phyloP scores from a whole-genome alignment of 2,329 filamentous ascomycete species.

The Alternaria triticimaculans region DNA sequence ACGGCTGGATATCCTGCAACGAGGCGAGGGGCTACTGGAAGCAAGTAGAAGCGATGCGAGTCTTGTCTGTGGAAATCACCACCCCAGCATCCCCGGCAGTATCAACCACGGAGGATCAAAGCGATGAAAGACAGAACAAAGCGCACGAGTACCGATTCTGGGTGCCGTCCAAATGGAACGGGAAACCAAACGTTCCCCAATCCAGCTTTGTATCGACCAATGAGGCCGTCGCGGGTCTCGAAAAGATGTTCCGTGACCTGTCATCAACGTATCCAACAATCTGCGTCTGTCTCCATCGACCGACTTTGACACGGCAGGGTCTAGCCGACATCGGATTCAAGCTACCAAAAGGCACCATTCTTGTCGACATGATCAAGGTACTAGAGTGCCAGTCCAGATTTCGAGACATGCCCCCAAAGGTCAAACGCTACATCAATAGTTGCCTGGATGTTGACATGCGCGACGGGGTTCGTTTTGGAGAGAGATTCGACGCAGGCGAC shows the following conservation, averaged over 20 bases:
- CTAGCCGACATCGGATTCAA: not conserved
- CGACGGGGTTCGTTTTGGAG: not conserved
- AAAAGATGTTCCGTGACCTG: not conserved
- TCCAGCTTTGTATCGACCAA: not conserved
- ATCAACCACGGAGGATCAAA: not conserved
- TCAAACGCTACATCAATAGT: not conserved
- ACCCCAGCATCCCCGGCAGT: not conserved
- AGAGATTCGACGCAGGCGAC: not conserved
- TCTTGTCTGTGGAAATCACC: not conserved
- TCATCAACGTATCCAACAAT: not conserved
- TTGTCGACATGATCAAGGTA: not conserved
- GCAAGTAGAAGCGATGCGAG: not conserved
- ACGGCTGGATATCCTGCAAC: not conserved
- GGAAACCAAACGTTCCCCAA: rapidly evolving
- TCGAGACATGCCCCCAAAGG: not conserved
- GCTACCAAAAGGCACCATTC: not conserved
- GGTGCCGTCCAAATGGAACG: not conserved
- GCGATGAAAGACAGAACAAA: not conserved
- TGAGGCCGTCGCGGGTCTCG: not conserved
- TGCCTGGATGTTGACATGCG: not conserved
- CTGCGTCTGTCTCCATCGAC: not conserved
- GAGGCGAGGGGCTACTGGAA: not conserved
- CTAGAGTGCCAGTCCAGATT: not conserved
- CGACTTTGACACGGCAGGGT: not conserved
- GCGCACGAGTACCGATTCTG: not conserved